Conservation (phyloP, 192 early-diverging fungal genomes). For the Coemansia sp. region DNA sequence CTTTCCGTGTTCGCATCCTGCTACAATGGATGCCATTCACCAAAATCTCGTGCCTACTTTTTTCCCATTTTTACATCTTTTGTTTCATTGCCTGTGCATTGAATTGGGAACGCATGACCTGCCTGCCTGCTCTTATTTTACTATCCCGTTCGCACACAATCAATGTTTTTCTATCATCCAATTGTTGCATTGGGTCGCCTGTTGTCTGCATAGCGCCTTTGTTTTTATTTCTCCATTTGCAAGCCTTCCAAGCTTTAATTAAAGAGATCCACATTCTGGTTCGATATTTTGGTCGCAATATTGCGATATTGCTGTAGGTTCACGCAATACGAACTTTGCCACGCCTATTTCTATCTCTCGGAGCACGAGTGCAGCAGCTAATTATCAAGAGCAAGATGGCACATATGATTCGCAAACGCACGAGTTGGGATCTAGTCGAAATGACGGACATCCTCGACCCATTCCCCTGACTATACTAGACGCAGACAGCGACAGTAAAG, state of each 20-base stretch:
- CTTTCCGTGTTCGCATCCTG: not conserved
- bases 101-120: constrained; percentile 3
- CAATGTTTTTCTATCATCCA: not conserved
- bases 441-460: not conserved
- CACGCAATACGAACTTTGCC: not conserved
- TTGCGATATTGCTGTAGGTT: not conserved
- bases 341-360: not conserved
- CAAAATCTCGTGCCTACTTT: not conserved
- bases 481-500: no score
- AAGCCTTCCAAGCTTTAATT: not conserved
- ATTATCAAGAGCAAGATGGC: not conserved
- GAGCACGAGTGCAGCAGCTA: not conserved
- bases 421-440: not conserved
- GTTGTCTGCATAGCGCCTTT: not conserved
- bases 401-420: not conserved
- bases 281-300: no score
- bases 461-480: not conserved
- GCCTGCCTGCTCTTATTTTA: constrained; percentile 1
- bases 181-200: not conserved
- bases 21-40: no score
- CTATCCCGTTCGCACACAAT: not conserved
- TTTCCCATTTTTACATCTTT: constrained; percentile 4
- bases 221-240: not conserved
- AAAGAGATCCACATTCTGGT: not conserved
- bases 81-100: not conserved